phyloP scores from a whole-genome alignment of 768 basidiomycete genomes.

The Psilocybe tampanensis region DNA sequence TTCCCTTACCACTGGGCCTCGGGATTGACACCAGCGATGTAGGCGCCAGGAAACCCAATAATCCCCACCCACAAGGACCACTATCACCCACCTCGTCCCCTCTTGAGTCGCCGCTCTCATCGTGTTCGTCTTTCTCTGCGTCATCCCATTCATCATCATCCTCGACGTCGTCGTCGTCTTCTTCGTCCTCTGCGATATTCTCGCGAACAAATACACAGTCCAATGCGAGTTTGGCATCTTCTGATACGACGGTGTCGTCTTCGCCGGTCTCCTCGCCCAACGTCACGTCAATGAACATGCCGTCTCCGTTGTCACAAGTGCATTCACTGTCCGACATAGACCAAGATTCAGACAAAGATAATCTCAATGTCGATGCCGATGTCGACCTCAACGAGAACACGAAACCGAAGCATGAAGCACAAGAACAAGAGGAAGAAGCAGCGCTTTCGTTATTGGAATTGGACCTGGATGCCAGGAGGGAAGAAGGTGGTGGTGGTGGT shows the following conservation, averaged over 20 bases:
- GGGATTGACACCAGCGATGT: neutral
- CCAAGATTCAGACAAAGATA: too few species aligned
- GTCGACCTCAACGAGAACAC: too few species aligned
- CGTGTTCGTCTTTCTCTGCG: neutral
- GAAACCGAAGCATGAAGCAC: neutral
- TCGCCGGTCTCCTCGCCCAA: too few species aligned
- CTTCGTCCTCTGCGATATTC: constrained; percentile 1
- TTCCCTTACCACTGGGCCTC: neutral
- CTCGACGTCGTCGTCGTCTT: constrained; percentile 3
- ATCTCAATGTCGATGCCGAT: too few species aligned
- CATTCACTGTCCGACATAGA: neutral
- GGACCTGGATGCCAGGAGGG: neutral
- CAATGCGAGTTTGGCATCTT: too few species aligned
- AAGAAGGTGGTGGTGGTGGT: too few species aligned
- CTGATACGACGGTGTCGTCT: too few species aligned
- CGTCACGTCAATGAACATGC: neutral
- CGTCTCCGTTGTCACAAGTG: neutral
- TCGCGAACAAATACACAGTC: too few species aligned
- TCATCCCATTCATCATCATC: constrained; percentile 2
- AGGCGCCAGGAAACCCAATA: neutral
- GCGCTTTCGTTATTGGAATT: neutral
- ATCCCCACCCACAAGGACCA: neutral
- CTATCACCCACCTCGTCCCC: neutral
- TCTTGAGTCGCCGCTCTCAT: neutral
- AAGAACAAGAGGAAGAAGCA: neutral